Evolutionary conservation across 139 green algal genomes (phyloP), one percentile per base, ranked within the genome.

Genomic region (Klebsormidium nitens): DNA sequence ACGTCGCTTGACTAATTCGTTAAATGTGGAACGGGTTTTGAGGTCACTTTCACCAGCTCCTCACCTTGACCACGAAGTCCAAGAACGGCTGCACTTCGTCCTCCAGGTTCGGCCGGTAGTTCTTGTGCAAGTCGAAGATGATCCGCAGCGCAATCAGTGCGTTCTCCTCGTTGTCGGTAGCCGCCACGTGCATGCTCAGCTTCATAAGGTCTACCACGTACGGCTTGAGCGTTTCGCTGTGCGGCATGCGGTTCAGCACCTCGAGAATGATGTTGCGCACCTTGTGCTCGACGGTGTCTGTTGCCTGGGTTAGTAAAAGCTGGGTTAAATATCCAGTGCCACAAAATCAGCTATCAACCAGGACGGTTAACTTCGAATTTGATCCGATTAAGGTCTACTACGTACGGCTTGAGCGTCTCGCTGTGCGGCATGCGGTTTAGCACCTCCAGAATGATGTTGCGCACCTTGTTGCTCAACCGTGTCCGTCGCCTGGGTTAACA

Each of bases 41-140:
- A 19, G n/a, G 0, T 1, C 17, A 11, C 75, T 6, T 46, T 90
- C 87, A 81, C 85, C 79, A 19, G 17, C 14, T 29, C 29, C 66
- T 46, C 34, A 77, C 69, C 69, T 80, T 67, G 17, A 71, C 69
- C 14, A 96, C 85, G 59, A 92, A 91, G 32, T 90, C 74, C 40
- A 96, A 79, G 49, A 96, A 92, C 8, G 80, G 80, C n/a, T 36
- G 50, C 31, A 84, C 88, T 36, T 90, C 79, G 28, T 79, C 50
- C 57, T 92, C 83, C 42, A 92, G 72, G 2, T 58, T 71, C 2
- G 55, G 57, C 39, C 86, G 82, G 69, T 90, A 94, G 3, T 83
- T 81, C 68, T 97, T 96, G 72, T 95, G 85, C 36, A 97, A 58
- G 60, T 97, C 93, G 61, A 95, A 87, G 2, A 93, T 69, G 23